Conservation (phyloP, 2,329 filamentous ascomycete genomes). For the Xylaria arbuscula region DNA sequence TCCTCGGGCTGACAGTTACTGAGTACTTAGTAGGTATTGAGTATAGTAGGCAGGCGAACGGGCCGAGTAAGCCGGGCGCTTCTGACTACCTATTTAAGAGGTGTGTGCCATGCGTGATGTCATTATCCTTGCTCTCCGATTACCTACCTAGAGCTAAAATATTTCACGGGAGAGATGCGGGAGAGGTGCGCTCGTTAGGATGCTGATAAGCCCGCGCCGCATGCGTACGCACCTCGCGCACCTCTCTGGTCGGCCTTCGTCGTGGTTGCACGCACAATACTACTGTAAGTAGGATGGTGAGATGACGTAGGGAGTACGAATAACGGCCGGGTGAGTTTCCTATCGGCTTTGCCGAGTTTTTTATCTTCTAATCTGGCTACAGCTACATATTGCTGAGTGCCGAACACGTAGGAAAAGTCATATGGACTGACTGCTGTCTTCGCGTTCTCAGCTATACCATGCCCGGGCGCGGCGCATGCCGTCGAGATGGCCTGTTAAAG, state of each 20-base stretch:
- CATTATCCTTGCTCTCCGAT: not conserved
- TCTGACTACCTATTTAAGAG: conserved; percentile 12
- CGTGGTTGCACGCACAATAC: not conserved
- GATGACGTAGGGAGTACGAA: not conserved
- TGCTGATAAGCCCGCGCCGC: not conserved
- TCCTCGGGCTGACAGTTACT: conserved; percentile 10
- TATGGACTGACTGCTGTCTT: not conserved
- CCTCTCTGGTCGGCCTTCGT: conserved; percentile 5
- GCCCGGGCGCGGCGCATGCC: not conserved
- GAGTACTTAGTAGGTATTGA: too few relatives aligned
- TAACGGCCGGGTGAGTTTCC: not conserved
- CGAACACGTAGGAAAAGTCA: not conserved
- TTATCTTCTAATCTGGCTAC: not conserved
- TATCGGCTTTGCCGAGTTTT: not conserved
- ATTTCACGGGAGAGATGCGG: not conserved
- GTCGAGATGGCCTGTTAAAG: not conserved
- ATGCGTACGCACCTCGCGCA: not conserved
- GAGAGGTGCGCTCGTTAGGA: not conserved
- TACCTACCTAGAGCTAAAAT: not conserved
- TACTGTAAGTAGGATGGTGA: not conserved
- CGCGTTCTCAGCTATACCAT: not conserved
- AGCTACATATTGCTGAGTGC: too few relatives aligned
- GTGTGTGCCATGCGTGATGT: not conserved
- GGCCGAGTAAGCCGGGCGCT: conserved; percentile 29
- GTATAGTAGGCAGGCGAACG: conserved; percentile 30